Percentiles rank a stretch among this genome's conserved stretches.
These are phyloP conservation scores for Halophytophthora polymorphica DNA, from an alignment of 352 stramenopile genomes.

Conservation along the genomic window DNA sequence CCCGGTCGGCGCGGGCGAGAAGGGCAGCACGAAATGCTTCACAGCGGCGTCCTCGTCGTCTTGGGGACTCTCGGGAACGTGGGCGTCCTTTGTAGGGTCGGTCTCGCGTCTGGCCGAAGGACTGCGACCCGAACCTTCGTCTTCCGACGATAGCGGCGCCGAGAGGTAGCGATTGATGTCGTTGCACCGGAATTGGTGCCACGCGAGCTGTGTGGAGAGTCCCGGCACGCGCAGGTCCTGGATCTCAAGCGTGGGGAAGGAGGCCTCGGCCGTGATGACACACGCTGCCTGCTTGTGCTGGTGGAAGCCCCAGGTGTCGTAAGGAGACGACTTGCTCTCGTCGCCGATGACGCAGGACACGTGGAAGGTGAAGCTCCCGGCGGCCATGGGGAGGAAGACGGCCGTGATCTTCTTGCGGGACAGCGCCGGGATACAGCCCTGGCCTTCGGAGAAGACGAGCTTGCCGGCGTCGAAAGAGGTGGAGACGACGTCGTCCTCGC, in stretches of 20 bases:
- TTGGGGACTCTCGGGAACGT: conserved; percentile 11
- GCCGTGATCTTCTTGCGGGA: conserved; percentile 75
- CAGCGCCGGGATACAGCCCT: conserved; percentile 65
- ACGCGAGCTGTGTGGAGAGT: conserved; percentile 47
- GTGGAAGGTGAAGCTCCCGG: conserved; percentile 69
- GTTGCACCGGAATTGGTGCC: conserved; percentile 72
- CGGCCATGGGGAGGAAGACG: conserved; percentile 67
- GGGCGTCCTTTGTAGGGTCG: neutral
- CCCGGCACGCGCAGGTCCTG: conserved; percentile 73
- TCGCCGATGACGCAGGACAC: conserved; percentile 54
- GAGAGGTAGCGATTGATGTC: conserved; percentile 71
- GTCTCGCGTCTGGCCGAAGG: conserved; percentile 23
- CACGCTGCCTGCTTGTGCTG: conserved; percentile 34
- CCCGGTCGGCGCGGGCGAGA: conserved; percentile 67
- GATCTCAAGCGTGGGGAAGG: conserved; percentile 86
- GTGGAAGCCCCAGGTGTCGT: conserved; percentile 22
- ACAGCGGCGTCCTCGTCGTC: conserved; percentile 19
- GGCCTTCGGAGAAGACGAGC: conserved; percentile 57
- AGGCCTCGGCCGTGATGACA: conserved; percentile 65
- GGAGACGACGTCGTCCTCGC: neutral
- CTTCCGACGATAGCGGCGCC: conserved; percentile 38
- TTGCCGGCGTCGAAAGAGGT: conserved; percentile 4
- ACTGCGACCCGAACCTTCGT: conserved; percentile 18
- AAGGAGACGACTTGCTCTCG: conserved; percentile 10
- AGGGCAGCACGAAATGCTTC: conserved; percentile 65